Evolutionary conservation across 805 yeast species (phyloP).

Genomic region (Suhomyces vadensis): DNA sequence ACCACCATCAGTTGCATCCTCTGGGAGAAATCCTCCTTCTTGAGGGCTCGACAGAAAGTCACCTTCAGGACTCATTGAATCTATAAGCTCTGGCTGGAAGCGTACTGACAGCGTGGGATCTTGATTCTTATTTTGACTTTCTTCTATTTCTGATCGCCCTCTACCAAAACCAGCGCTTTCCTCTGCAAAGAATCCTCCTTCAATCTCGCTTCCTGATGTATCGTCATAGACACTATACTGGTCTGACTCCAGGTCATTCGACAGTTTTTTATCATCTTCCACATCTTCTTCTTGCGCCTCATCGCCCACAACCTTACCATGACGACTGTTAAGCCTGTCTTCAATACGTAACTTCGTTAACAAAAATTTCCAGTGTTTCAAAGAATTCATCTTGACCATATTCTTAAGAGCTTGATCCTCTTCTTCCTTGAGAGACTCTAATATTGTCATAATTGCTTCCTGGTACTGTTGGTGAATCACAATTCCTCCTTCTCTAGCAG

Average conservation of each 20-base stretch:
- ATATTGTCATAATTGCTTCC: constrained; percentile 59
- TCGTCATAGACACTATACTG: constrained; percentile 4
- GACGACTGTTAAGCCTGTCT: constrained; percentile 46
- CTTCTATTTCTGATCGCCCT: too few species aligned
- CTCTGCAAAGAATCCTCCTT: constrained; percentile 1
- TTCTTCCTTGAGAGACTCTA: constrained; percentile 50
- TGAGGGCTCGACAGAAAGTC: too few species aligned
- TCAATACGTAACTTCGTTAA: constrained; percentile 51
- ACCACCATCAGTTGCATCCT: constrained; percentile 7
- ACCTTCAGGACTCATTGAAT: neutral
- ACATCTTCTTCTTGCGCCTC: constrained; percentile 3
- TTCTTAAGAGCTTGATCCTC: constrained; percentile 46
- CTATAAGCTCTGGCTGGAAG: neutral
- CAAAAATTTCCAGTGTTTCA: constrained; percentile 55
- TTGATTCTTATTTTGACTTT: constrained; percentile 3
- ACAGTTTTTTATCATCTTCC: constrained; percentile 1
- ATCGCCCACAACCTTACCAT: constrained; percentile 46
- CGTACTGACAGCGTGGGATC: too few species aligned
- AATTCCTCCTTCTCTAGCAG: constrained; percentile 72
- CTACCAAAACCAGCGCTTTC: neutral
- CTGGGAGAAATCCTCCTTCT: constrained; percentile 1
- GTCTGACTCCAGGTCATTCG: neutral
- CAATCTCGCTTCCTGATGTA: constrained; percentile 6
- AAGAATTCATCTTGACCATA: constrained; percentile 48
- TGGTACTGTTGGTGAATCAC: constrained; percentile 63